Percentiles rank a stretch among this genome's conserved stretches.
Evolutionary conservation across 139 green algal species (phyloP).

Genomic region (Ulvella scutata): DNA sequence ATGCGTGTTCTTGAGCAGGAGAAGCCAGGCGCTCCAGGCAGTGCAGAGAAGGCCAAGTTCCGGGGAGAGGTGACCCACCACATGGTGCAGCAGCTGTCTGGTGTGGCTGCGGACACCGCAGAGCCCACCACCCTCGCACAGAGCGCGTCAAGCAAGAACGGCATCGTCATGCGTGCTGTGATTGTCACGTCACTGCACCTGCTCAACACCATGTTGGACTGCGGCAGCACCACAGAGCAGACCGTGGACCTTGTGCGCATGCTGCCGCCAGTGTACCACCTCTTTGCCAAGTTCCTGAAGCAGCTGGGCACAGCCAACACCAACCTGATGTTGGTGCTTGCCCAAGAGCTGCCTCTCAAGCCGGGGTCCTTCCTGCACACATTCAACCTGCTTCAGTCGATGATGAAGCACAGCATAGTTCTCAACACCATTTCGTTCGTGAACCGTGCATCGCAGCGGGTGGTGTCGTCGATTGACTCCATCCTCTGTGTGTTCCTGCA

Average conservation of each 20-base stretch:
- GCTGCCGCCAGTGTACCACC: not conserved
- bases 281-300: conserved; percentile 58
- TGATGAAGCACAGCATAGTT: not conserved
- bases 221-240: not conserved
- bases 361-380: not conserved
- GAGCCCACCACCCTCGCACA: not conserved
- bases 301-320: conserved; percentile 49
- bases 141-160: not conserved
- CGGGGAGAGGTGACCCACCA: not conserved
- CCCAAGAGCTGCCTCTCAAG: not conserved
- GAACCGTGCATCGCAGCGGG: not conserved
- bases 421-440: not conserved
- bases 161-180: not conserved
- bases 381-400: not conserved
- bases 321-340: not conserved
- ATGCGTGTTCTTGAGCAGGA: not conserved
- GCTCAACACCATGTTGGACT: not conserved
- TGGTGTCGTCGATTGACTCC: not conserved
- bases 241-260: not conserved
- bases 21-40: not conserved
- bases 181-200: not conserved
- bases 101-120: not conserved
- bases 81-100: not conserved
- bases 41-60: not conserved
- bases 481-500: not conserved